phyloP scores from a whole-genome alignment of 2,329 filamentous ascomycete genomes.

The Calonectria multiphialidica region DNA sequence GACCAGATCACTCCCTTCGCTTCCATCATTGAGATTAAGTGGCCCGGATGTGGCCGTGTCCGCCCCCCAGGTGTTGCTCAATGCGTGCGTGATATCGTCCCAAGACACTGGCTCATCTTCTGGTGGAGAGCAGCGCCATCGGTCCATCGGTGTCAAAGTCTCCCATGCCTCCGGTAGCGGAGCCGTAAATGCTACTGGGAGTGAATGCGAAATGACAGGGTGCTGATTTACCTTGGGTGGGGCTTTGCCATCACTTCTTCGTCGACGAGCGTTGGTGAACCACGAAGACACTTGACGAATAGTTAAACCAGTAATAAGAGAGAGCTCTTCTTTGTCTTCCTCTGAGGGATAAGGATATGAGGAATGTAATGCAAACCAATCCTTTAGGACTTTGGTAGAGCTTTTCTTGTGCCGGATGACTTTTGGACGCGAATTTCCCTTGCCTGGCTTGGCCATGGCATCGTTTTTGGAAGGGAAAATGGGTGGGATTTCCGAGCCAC shows the following conservation, averaged over 20 bases:
- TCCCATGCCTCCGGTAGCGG: background rate
- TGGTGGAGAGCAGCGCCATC: background rate
- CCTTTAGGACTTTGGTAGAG: background rate
- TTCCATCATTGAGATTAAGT: background rate
- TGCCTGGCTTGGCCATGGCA: background rate
- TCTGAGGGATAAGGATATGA: background rate
- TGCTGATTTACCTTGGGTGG: background rate
- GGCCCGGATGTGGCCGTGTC: background rate
- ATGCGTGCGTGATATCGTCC: background rate
- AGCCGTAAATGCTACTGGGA: background rate
- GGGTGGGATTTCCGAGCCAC: too few relatives aligned
- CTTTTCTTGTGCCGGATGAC: background rate
- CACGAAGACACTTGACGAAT: background rate
- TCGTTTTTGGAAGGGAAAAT: background rate
- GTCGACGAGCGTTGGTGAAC: background rate
- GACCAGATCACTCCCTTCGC: background rate
- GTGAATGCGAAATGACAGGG: background rate
- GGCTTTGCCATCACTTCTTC: background rate
- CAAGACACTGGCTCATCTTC: background rate
- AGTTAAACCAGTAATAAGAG: background rate
- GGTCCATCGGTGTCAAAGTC: background rate
- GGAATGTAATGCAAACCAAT: background rate
- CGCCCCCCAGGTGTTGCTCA: background rate
- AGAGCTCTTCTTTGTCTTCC: background rate
- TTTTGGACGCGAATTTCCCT: background rate